A percentile compares a stretch with the other conserved stretches of the same genome.
These are phyloP conservation scores for Gossypium rotundifolium DNA, from an alignment of 345 rosid species.

Conservation along the genomic window DNA sequence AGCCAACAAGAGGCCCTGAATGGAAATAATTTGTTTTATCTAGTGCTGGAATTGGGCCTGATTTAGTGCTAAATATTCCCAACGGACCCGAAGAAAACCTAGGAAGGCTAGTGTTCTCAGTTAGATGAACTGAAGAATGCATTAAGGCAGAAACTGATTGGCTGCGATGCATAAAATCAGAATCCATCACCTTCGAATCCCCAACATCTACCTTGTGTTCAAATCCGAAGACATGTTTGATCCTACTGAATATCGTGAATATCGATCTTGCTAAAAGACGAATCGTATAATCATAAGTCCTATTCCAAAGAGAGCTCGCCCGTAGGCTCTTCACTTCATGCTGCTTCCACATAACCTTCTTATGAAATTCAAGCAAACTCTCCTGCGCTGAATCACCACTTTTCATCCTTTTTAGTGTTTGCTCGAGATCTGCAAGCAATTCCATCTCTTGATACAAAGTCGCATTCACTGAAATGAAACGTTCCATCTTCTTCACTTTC, in stretches of 20 bases:
- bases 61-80: slow-evolving; percentile 36
- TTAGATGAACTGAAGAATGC: slow-evolving; percentile 49
- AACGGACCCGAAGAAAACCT: slow-evolving; percentile 87
- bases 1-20: slow-evolving; percentile 71
- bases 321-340: slow-evolving; percentile 76
- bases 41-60: slow-evolving; percentile 40
- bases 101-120: slow-evolving; percentile 37
- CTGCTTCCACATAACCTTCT: slow-evolving; percentile 75
- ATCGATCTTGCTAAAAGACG: slow-evolving; percentile 68
- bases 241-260: slow-evolving; percentile 64
- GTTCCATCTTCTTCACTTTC: slow-evolving; percentile 84
- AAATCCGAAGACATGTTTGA: slow-evolving; percentile 63
- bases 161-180: slow-evolving; percentile 51
- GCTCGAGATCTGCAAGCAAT: slow-evolving; percentile 70
- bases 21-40: slow-evolving; percentile 51
- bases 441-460: slow-evolving; percentile 90
- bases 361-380: slow-evolving; percentile 55
- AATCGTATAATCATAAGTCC: slow-evolving; percentile 70
- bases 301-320: slow-evolving; percentile 80
- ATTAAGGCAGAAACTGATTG: slow-evolving; percentile 67
- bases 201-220: slow-evolving; percentile 33
- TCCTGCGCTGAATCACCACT: slow-evolving; percentile 48
- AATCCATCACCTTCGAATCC: slow-evolving; percentile 35
- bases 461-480: slow-evolving; percentile 61
- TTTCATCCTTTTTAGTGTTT: slow-evolving; percentile 66